Percentiles rank a stretch among this genome's conserved stretches.
Evolutionary conservation across 257 asterid species (phyloP).

Genomic region (Jacaranda mimosifolia): DNA sequence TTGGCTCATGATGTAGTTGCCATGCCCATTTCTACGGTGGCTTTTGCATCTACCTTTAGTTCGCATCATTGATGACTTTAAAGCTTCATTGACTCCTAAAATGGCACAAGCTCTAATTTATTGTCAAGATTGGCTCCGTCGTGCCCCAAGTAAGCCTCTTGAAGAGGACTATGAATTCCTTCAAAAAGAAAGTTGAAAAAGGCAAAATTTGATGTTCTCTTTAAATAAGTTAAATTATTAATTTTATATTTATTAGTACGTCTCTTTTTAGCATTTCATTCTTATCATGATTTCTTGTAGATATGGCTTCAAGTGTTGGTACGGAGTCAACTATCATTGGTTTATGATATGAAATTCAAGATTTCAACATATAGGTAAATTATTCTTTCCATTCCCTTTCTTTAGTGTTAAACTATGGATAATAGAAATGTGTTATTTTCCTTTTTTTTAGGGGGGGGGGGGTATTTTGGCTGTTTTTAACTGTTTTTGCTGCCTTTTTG

Average conservation of each 20-base stretch:
- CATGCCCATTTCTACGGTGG: constrained; percentile 12
- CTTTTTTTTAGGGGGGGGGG: too few species aligned
- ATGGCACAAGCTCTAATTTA: constrained; percentile 31
- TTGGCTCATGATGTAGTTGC: constrained; percentile 21
- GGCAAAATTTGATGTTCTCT: not conserved
- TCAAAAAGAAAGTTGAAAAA: not conserved
- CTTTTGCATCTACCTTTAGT: constrained; percentile 22
- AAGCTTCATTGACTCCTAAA: constrained; percentile 9
- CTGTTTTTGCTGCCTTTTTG: too few species aligned
- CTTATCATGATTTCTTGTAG: not conserved
- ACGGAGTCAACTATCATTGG: not conserved
- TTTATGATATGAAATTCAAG: not conserved
- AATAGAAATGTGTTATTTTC: too few species aligned
- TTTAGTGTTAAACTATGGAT: too few species aligned
- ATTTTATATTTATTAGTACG: not conserved
- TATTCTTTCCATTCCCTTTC: too few species aligned
- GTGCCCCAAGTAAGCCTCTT: not conserved
- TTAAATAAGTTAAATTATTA: too few species aligned
- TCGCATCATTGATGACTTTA: constrained; percentile 18
- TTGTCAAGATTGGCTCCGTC: constrained; percentile 4
- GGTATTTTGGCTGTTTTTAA: too few species aligned
- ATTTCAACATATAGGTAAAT: not conserved
- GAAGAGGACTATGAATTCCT: not conserved
- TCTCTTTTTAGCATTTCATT: not conserved
- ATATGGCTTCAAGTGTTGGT: not conserved